Evolutionary conservation across 2,329 filamentous ascomycete genomes (phyloP), one percentile per base, ranked within the genome.

Genomic region (Diplodia corticola): DNA sequence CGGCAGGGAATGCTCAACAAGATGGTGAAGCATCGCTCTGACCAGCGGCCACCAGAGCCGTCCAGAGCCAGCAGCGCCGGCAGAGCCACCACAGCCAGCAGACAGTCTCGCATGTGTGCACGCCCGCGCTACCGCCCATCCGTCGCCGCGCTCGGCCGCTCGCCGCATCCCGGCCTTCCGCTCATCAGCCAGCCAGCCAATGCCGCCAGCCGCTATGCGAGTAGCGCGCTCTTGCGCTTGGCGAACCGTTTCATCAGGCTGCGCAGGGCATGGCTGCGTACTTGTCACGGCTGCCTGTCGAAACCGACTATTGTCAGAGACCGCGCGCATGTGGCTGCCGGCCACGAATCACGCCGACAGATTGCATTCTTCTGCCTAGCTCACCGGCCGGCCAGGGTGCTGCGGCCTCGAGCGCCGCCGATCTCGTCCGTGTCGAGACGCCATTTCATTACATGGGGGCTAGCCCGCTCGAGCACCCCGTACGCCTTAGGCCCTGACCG

Each of bases 191-290:
- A 44, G n/a, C 37, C 54, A 26, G 26, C 55, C 55, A 59, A 59
- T 59, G 37, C 37, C 55, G 37, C 55, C 33, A 40, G 24, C 24
- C 37, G 55, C 55, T 57, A 57, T 24, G 12, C 54, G 54, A 57
- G 54, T 57, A 57, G 54, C 54, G 54, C 54, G 33, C 30, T 37
- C 37, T 20, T 26, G 55, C 55, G 24, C 55, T 60, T 60, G 55
- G 55, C 55, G 55, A 60, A 60, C 55, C 55, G 55, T 60, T 60
- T 60, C 55, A 60, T 44, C 55, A 55, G 40, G 51, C 51, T 55
- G 54, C 33, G 35, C 53, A 22, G 28, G 35, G 35, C 53, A 22
- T 55, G 53, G 53, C 53, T 60, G 55, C 37, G 44, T 46, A 60
- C 35, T 37, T 60, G 55, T 48, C 37, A 60, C 35, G 53, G 53